Evolutionary conservation across 305 asterid genomes (phyloP).

Genomic region (Rubia occidens): DNA sequence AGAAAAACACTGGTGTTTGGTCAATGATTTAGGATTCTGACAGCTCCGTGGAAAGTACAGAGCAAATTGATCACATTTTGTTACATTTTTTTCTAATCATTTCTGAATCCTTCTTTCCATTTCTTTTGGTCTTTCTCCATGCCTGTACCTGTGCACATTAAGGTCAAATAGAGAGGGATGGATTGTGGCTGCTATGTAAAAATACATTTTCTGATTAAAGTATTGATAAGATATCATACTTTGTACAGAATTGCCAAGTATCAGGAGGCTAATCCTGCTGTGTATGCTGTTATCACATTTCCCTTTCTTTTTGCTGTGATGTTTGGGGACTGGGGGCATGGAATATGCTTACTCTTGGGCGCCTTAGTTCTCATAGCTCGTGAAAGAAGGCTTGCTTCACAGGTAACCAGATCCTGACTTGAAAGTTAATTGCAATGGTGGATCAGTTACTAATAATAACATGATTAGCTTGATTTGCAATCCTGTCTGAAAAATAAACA

Average conservation of each 20-base stretch:
- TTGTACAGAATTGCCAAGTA: constrained; percentile 79
- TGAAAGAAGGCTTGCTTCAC: constrained; percentile 71
- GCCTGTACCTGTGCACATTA: neutral
- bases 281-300: constrained; percentile 78
- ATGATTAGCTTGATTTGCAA: neutral
- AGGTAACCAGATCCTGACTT: constrained; percentile 42
- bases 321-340: constrained; percentile 99
- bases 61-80: neutral
- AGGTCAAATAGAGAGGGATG: neutral
- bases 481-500: neutral
- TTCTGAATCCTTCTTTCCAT: neutral
- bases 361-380: constrained; percentile 68
- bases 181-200: neutral
- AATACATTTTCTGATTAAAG: neutral
- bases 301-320: constrained; percentile 98
- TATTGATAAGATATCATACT: constrained; percentile 18
- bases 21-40: neutral
- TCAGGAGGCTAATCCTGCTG: constrained; percentile 97
- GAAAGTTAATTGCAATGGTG: neutral
- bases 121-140: neutral
- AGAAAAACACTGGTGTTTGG: neutral
- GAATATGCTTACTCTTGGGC: constrained; percentile 80
- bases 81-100: neutral
- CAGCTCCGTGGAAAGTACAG: neutral
- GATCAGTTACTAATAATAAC: constrained; percentile 1